Percentiles rank a stretch among this genome's conserved stretches.
Evolutionary conservation across 1,284 basidiomycete genomes (phyloP).

Genomic region (Agroathelia rolfsii): DNA sequence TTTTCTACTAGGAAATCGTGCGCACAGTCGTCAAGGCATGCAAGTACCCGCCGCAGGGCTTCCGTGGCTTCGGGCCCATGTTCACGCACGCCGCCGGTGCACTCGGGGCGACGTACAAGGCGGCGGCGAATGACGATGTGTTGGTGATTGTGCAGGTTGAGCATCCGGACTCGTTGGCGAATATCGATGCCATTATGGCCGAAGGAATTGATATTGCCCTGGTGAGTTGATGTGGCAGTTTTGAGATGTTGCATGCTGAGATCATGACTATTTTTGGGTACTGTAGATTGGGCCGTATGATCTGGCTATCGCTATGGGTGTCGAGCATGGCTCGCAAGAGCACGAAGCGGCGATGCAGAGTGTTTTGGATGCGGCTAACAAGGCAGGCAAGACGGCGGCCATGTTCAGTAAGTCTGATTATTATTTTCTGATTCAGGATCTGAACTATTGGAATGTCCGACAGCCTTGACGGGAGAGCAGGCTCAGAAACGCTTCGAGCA

Average conservation of each 20-base stretch:
- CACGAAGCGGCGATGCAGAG: conserved; percentile 20
- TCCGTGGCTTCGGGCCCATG: conserved; percentile 24
- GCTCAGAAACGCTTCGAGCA: conserved; percentile 20
- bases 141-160: conserved; percentile 22
- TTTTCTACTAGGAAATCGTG: conserved; percentile 15
- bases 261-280: no score
- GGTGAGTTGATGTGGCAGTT: conserved; percentile 6
- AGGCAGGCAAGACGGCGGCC: conserved; percentile 18
- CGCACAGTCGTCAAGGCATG: conserved; percentile 18
- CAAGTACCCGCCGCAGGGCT: conserved; percentile 21
- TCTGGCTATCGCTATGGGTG: conserved; percentile 20
- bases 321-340: conserved; percentile 17
- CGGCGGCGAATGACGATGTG: conserved; percentile 16
- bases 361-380: conserved; percentile 16
- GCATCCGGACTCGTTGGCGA: conserved; percentile 18
- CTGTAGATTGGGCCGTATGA: conserved; percentile 22
- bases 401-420: conserved; percentile 18
- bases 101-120: conserved; percentile 17
- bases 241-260: background rate
- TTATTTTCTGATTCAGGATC: background rate
- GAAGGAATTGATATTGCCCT: conserved; percentile 21
- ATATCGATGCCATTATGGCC: conserved; percentile 17
- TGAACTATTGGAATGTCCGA: conserved; percentile 1
- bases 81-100: conserved; percentile 22
- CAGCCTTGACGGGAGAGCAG: conserved; percentile 22